These are phyloP conservation scores for Mercurialis annua DNA, from an alignment of 345 rosid genomes.

Conservation along the genomic window DNA sequence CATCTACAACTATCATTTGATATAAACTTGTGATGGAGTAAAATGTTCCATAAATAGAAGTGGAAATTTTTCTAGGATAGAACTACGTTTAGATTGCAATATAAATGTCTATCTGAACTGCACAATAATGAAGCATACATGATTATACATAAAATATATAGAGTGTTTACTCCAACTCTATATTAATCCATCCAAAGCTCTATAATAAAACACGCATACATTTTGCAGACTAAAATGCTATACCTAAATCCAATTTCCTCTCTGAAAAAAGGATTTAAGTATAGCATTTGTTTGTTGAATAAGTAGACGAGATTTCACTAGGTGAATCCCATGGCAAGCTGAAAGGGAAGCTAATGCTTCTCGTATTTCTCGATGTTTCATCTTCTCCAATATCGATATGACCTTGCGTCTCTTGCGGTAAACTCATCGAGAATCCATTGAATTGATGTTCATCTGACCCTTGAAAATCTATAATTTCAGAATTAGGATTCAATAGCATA, in stretches of 20 bases:
- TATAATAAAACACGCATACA: no score
- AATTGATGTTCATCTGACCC: conserved; percentile 32
- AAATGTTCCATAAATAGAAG: no score
- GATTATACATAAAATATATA: background rate
- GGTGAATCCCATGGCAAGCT: conserved; percentile 58
- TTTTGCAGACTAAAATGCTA: conserved; percentile 17
- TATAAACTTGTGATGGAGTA: no score
- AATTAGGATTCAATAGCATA: conserved; percentile 27
- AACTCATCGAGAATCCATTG: conserved; percentile 37
- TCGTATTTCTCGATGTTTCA: conserved; percentile 25
- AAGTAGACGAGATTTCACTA: conserved; percentile 48
- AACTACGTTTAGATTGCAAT: no score
- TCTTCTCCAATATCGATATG: conserved; percentile 20
- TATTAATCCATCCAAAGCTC: conserved; percentile 3
- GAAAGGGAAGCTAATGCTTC: conserved; percentile 56
- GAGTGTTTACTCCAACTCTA: conserved; percentile 5
- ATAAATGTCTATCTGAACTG: conserved; percentile 24
- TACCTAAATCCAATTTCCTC: conserved; percentile 13
- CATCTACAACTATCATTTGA: no score
- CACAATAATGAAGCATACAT: conserved; percentile 25
- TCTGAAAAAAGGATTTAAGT: conserved; percentile 29
- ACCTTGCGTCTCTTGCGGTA: conserved; percentile 38
- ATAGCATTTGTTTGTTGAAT: conserved; percentile 51
- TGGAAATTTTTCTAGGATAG: no score
- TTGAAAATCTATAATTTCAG: conserved; percentile 27